phyloP scores from a whole-genome alignment of 208 protist species.

The Naegleria lovaniensis region DNA sequence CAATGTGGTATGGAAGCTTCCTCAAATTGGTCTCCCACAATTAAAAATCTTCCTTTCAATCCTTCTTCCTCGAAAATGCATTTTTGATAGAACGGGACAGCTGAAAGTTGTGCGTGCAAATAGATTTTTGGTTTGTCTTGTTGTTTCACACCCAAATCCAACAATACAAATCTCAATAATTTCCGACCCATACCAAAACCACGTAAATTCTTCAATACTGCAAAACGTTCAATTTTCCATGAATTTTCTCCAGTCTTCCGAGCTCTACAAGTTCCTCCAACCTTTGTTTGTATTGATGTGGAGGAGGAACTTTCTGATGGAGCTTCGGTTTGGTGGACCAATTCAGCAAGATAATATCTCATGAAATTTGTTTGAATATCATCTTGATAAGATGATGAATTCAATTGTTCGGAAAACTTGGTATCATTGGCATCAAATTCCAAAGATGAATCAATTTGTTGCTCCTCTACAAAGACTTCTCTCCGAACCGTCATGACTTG shows the following conservation, averaged over 20 bases:
- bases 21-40: not conserved
- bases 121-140: not conserved
- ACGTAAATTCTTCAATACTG: not conserved
- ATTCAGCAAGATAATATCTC: not conserved
- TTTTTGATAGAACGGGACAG: not conserved
- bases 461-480: not conserved
- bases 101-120: not conserved
- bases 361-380: not conserved
- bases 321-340: too few species aligned
- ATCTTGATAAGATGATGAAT: not conserved
- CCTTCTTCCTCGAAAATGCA: not conserved
- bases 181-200: not conserved
- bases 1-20: not conserved
- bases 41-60: not conserved
- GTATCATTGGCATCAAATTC: not conserved
- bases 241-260: not conserved
- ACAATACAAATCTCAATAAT: not conserved
- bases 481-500: not conserved
- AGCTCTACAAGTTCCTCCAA: not conserved
- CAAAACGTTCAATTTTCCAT: not conserved
- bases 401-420: not conserved
- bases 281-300: too few species aligned
- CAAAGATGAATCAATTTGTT: not conserved
- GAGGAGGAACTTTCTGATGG: too few species aligned
- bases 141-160: not conserved